A percentile compares a stretch with the other conserved stretches of the same genome.
Conservation (phyloP, 2,329 filamentous ascomycete species). For the Ophiostoma angusticollis region DNA sequence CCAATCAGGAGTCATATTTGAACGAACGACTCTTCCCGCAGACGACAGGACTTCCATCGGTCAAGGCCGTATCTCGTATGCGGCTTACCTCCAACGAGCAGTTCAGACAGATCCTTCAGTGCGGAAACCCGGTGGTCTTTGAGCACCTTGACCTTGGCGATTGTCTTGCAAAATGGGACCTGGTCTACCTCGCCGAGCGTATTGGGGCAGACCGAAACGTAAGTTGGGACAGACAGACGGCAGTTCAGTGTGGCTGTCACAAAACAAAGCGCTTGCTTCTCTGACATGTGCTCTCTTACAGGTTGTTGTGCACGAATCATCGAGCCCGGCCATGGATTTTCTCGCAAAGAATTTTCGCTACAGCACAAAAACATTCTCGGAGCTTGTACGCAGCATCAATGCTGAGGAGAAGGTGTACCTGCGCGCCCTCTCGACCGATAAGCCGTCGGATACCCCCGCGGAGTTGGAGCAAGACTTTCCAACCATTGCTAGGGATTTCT, state of each 20-base stretch:
- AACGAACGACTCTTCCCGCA: too few species aligned
- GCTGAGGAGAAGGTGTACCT: constrained; percentile 57
- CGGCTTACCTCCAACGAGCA: constrained; percentile 37
- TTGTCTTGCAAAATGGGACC: constrained; percentile 56
- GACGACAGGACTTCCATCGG: neutral
- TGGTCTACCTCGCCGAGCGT: constrained; percentile 50
- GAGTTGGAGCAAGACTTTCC: constrained; percentile 61
- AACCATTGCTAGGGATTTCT: constrained; percentile 54
- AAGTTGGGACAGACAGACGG: too few species aligned
- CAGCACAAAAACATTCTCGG: constrained; percentile 50
- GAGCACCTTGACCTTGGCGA: constrained; percentile 51
- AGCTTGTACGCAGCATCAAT: constrained; percentile 50
- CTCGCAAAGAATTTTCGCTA: constrained; percentile 74
- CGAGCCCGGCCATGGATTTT: constrained; percentile 61
- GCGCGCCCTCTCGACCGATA: constrained; percentile 58
- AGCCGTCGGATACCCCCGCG: constrained; percentile 58
- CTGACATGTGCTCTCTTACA: too few species aligned
- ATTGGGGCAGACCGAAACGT: constrained; percentile 49
- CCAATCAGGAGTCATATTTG: neutral
- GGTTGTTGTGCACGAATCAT: constrained; percentile 63
- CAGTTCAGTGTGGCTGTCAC: too few species aligned
- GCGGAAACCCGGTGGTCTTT: constrained; percentile 51
- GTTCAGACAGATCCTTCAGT: constrained; percentile 46
- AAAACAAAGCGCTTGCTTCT: too few species aligned
- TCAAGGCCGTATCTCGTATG: constrained; percentile 33